Evolutionary conservation across 2,329 filamentous ascomycete species (phyloP).

Genomic region (Exserohilum rostratum): DNA sequence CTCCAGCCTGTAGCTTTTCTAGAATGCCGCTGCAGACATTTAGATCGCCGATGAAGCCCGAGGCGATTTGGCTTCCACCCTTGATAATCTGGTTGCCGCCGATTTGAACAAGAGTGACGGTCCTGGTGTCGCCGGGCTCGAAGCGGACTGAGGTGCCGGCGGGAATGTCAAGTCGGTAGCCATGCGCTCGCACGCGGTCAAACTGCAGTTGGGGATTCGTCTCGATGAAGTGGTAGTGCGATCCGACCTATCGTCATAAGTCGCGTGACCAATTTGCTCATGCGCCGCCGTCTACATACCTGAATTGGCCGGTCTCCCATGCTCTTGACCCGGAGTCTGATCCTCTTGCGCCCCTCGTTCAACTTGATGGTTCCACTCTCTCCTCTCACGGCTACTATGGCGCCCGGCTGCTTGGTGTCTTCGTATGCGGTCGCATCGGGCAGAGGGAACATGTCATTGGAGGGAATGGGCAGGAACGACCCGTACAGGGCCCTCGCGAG

Average conservation of each 20-base stretch:
- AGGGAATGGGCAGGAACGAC: conserved; percentile 83
- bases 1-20: conserved; percentile 68
- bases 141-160: conserved; percentile 92
- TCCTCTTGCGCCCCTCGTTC: conserved; percentile 75
- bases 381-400: conserved; percentile 73
- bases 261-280: not conserved
- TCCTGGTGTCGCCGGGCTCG: conserved; percentile 91
- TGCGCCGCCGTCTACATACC: conserved; percentile 54
- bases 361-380: conserved; percentile 68
- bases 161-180: conserved; percentile 85
- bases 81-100: conserved; percentile 78
- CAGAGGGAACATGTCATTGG: conserved; percentile 69
- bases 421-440: conserved; percentile 70
- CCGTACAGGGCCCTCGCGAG: conserved; percentile 87
- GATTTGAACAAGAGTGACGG: conserved; percentile 88
- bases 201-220: conserved; percentile 90
- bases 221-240: conserved; percentile 96
- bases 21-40: conserved; percentile 70
- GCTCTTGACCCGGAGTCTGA: conserved; percentile 78
- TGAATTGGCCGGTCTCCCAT: conserved; percentile 90
- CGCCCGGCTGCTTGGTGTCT: conserved; percentile 74
- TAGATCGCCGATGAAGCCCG: conserved; percentile 70
- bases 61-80: conserved; percentile 82
- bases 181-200: conserved; percentile 81
- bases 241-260: conserved; percentile 66